Percentiles rank a stretch among this genome's conserved stretches.
Conservation (phyloP, 2,329 filamentous ascomycete genomes). For the Parasarocladium wereldwijsianum region DNA sequence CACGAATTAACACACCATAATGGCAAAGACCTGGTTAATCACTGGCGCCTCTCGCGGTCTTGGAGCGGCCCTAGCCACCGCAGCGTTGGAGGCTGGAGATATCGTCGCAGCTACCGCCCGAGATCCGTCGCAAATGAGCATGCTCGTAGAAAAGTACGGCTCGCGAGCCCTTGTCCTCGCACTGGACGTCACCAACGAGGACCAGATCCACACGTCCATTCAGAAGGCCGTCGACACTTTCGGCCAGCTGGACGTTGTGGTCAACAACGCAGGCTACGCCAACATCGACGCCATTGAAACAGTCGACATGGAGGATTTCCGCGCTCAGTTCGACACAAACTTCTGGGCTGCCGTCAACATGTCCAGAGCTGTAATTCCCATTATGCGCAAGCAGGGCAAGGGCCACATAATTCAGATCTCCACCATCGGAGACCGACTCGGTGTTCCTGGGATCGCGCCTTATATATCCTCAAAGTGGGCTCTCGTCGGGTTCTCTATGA, state of each 20-base stretch:
- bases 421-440: constrained; percentile 20
- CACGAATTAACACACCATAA: too few relatives aligned
- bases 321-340: constrained; percentile 42
- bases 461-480: constrained; percentile 26
- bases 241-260: constrained; percentile 40
- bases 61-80: constrained; percentile 23
- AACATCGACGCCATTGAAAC: constrained; percentile 37
- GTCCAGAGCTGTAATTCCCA: constrained; percentile 25
- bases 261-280: constrained; percentile 49
- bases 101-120: constrained; percentile 30
- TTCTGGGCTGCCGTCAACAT: constrained; percentile 42
- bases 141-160: constrained; percentile 21
- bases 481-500: constrained; percentile 21
- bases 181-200: constrained; percentile 39
- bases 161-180: constrained; percentile 30
- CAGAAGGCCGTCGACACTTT: constrained; percentile 29
- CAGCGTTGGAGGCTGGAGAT: constrained; percentile 23
- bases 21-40: constrained; percentile 26
- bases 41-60: constrained; percentile 34
- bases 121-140: constrained; percentile 17
- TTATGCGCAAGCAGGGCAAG: constrained; percentile 15
- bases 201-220: constrained; percentile 18
- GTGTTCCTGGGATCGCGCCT: constrained; percentile 16
- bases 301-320: constrained; percentile 29
- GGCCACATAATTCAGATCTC: constrained; percentile 25